phyloP scores from a whole-genome alignment of 108 stramenopile species.

The Nitzschia inconspicua region DNA sequence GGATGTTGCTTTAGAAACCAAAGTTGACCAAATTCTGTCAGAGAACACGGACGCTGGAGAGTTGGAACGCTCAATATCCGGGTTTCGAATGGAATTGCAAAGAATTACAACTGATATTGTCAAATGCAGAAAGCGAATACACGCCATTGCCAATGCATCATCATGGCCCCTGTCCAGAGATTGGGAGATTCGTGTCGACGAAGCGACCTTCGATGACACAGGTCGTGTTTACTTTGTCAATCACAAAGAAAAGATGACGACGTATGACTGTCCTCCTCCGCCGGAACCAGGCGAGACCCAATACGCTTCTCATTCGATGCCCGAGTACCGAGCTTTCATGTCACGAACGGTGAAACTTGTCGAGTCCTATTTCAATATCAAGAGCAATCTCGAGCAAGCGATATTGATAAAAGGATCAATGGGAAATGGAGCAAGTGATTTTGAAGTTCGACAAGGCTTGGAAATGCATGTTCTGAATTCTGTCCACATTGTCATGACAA shows the following conservation, averaged over 20 bases:
- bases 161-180: conserved; percentile 72
- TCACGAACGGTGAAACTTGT: conserved; percentile 70
- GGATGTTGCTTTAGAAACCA: conserved; percentile 70
- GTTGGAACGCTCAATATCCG: conserved; percentile 61
- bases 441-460: conserved; percentile 51
- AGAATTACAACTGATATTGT: conserved; percentile 54
- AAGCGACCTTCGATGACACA: conserved; percentile 45
- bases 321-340: conserved; percentile 71
- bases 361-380: conserved; percentile 65
- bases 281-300: conserved; percentile 72
- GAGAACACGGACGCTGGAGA: conserved; percentile 52
- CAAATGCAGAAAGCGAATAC: conserved; percentile 54
- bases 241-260: conserved; percentile 77
- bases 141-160: conserved; percentile 62
- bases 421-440: conserved; percentile 36
- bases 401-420: conserved; percentile 45
- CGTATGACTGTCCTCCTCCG: conserved; percentile 76
- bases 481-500: conserved; percentile 95
- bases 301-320: conserved; percentile 64
- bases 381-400: conserved; percentile 62
- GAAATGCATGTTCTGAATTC: conserved; percentile 84
- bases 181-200: conserved; percentile 93
- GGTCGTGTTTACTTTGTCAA: conserved; percentile 80
- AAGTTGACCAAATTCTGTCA: conserved; percentile 62
- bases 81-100: conserved; percentile 61